phyloP scores from a whole-genome alignment of 305 asterid genomes.

The Fraxinus velutina region DNA sequence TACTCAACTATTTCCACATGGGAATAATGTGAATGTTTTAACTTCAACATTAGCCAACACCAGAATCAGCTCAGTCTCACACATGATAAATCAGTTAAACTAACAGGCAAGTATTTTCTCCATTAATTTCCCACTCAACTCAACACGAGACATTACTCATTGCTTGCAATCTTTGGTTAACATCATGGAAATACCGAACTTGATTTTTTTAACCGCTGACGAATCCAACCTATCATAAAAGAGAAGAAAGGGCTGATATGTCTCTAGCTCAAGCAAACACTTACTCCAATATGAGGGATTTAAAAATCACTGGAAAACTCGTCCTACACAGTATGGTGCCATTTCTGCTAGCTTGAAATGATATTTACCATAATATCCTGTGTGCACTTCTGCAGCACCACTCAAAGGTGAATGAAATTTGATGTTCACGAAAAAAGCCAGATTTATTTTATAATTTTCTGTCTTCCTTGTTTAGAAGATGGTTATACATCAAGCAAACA shows the following conservation, averaged over 20 bases:
- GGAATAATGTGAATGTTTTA: neutral
- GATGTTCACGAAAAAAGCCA: neutral
- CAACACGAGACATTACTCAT: neutral
- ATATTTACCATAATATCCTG: neutral
- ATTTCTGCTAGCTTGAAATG: neutral
- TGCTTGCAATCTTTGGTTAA: neutral
- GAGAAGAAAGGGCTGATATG: neutral
- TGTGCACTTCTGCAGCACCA: neutral
- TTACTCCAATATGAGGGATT: neutral
- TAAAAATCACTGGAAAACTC: neutral
- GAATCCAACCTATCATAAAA: slow-evolving; percentile 12
- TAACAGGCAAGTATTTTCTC: neutral
- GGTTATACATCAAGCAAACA: neutral
- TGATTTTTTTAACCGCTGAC: neutral
- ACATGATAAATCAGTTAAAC: slow-evolving; percentile 15
- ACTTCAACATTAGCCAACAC: slow-evolving; percentile 3
- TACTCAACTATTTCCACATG: neutral
- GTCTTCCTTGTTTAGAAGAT: neutral
- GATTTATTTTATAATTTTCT: neutral
- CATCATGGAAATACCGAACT: neutral
- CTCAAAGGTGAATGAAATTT: neutral
- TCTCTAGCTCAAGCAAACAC: neutral
- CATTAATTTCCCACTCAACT: neutral
- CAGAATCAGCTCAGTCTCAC: neutral
- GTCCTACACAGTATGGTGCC: neutral